phyloP scores from a whole-genome alignment of 495 filamentous ascomycete species.

The Apiosordaria backusii region DNA sequence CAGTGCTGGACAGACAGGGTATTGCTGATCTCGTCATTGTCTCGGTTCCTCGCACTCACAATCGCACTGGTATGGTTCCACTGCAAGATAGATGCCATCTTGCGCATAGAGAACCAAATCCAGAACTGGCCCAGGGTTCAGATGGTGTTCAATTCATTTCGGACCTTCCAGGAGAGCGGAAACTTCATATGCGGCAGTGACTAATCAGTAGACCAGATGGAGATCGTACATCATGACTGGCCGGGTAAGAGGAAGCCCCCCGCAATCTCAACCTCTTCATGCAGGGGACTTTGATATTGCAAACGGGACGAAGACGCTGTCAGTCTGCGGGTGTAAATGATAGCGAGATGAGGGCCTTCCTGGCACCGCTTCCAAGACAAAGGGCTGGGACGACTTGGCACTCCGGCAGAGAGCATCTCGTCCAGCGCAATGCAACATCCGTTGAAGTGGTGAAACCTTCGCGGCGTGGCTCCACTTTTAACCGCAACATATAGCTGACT shows the following conservation, averaged over 20 bases:
- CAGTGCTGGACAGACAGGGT: neutral
- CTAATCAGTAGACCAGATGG: conserved; percentile 3
- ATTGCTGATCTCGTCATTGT: neutral
- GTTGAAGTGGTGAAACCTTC: conserved; percentile 1
- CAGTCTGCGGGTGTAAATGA: neutral
- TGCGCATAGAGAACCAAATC: neutral
- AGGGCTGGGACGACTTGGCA: conserved; percentile 6
- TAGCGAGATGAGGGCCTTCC: conserved; percentile 3
- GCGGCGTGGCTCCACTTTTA: conserved; percentile 7
- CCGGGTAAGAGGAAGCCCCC: conserved; percentile 1
- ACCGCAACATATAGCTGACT: conserved; percentile 1
- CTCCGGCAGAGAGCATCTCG: neutral
- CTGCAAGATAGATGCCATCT: neutral
- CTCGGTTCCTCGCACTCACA: too few relatives aligned
- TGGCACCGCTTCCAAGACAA: neutral
- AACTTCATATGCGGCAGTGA: neutral
- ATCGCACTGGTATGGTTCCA: neutral
- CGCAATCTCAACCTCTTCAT: neutral
- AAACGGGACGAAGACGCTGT: neutral
- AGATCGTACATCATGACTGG: neutral
- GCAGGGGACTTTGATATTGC: conserved; percentile 12
- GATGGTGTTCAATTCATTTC: neutral
- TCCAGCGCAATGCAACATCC: conserved; percentile 4
- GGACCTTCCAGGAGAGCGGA: neutral
- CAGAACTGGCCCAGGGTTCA: neutral